Percentiles rank a stretch among this genome's conserved stretches.
phyloP scores from a whole-genome alignment of 2,329 filamentous ascomycete genomes.

The Pestalotiopsis sp. region DNA sequence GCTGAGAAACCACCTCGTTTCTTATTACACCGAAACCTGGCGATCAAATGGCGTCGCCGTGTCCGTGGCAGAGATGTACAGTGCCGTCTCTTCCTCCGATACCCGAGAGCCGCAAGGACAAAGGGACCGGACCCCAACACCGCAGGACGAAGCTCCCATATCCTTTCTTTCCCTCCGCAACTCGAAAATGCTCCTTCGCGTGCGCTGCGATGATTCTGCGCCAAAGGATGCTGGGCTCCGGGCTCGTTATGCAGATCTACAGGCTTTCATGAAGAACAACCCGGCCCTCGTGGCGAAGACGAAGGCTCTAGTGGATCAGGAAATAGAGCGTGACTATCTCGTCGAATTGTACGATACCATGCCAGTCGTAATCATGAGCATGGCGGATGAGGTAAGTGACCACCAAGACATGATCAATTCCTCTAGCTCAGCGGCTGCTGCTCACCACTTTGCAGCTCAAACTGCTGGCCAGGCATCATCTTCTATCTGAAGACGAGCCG shows the following conservation, averaged over 20 bases:
- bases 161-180: not conserved
- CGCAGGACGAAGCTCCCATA: not conserved
- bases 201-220: not conserved
- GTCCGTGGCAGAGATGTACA: not conserved
- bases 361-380: conserved; percentile 9
- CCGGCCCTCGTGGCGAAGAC: not conserved
- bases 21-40: conserved; percentile 2
- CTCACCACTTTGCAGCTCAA: not conserved
- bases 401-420: not conserved
- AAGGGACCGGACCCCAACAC: not conserved
- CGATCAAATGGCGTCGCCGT: not conserved
- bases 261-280: not conserved
- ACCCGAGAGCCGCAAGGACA: not conserved
- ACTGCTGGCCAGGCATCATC: not conserved
- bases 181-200: not conserved
- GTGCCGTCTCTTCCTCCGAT: not conserved
- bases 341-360: conserved; percentile 6
- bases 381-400: conserved; percentile 18
- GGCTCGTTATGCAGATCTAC: not conserved
- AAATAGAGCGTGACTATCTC: conserved; percentile 16
- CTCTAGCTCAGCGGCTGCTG: not conserved
- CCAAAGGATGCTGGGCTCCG: conserved; percentile 1
- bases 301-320: conserved; percentile 14
- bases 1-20: conserved; percentile 2
- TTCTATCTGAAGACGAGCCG: not conserved